Conservation (phyloP, 2,329 filamentous ascomycete species). For the Parasarocladium wereldwijsianum region DNA sequence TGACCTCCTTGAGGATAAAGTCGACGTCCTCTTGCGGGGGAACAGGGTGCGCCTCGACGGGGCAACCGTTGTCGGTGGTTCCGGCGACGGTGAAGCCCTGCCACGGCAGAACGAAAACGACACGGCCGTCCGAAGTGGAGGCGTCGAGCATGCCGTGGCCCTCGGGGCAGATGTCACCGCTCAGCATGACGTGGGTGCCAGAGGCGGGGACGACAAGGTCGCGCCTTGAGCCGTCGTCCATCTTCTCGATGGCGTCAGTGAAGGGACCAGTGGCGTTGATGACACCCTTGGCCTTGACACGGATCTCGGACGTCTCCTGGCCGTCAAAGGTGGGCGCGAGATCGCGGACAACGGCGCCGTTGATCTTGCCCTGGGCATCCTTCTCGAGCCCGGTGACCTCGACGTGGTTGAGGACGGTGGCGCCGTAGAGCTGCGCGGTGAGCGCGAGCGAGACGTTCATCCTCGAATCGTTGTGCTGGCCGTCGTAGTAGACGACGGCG, state of each 20-base stretch:
- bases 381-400: conserved; percentile 64
- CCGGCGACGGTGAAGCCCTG: conserved; percentile 76
- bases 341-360: conserved; percentile 41
- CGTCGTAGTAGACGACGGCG: conserved; percentile 75
- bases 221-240: conserved; percentile 56
- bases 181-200: conserved; percentile 71
- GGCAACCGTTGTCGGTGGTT: conserved; percentile 63
- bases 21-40: conserved; percentile 66
- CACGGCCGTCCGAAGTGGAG: conserved; percentile 67
- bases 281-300: conserved; percentile 63
- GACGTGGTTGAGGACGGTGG: conserved; percentile 67
- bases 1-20: conserved; percentile 69
- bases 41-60: conserved; percentile 53
- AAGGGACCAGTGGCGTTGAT: conserved; percentile 79
- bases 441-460: conserved; percentile 78
- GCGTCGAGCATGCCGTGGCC: conserved; percentile 77
- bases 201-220: conserved; percentile 70
- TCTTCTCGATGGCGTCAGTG: conserved; percentile 63
- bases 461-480: conserved; percentile 73
- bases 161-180: conserved; percentile 62
- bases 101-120: conserved; percentile 81
- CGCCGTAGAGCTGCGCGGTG: conserved; percentile 67
- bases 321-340: conserved; percentile 48
- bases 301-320: conserved; percentile 45
- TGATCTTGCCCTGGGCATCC: conserved; percentile 52